phyloP scores from a whole-genome alignment of 2,329 filamentous ascomycete species.

The Ophioceras dolichostomum region DNA sequence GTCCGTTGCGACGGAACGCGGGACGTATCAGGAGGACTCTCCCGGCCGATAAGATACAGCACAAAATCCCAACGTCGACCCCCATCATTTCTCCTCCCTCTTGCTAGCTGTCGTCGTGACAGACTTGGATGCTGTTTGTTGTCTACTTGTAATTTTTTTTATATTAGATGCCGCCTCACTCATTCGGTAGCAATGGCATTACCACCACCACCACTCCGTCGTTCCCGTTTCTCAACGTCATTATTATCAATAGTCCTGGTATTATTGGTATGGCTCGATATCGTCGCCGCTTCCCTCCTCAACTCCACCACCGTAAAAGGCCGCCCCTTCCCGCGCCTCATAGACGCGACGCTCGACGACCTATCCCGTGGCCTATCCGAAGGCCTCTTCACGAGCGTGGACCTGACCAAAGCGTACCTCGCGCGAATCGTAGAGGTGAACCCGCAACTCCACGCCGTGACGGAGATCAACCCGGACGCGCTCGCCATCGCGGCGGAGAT shows the following conservation, averaged over 20 bases:
- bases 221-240: neutral
- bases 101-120: neutral
- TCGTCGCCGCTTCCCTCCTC: neutral
- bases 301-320: neutral
- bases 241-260: too few relatives aligned
- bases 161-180: too few relatives aligned
- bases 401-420: conserved; percentile 18
- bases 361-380: conserved; percentile 16
- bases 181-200: neutral
- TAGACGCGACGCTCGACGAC: conserved; percentile 20
- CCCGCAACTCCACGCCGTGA: conserved; percentile 11
- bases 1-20: neutral
- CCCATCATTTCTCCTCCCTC: neutral
- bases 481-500: conserved; percentile 19
- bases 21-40: too few relatives aligned
- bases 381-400: conserved; percentile 20
- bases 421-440: conserved; percentile 19
- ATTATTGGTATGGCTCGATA: neutral
- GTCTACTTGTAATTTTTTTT: too few relatives aligned
- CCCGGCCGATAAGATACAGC: neutral
- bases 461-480: conserved; percentile 24
- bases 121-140: neutral
- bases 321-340: conserved; percentile 12
- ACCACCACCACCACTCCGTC: neutral
- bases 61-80: neutral